Conservation (phyloP, 306 rosid genomes). For the Inga laurina region DNA sequence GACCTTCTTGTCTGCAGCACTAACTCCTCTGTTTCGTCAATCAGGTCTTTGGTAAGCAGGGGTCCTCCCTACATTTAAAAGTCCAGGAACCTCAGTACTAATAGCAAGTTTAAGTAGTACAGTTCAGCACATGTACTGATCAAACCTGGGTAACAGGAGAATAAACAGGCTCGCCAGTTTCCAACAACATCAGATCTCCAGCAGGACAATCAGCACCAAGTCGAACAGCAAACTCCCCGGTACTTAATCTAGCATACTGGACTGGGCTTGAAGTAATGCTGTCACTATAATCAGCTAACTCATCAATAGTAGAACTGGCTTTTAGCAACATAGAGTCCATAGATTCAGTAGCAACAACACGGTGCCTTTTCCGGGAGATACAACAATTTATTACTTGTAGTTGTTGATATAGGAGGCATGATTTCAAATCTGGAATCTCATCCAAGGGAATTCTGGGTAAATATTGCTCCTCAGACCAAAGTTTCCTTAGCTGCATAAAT, state of each 20-base stretch:
- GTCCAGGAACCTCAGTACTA: constrained; percentile 32
- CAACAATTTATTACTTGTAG: constrained; percentile 94
- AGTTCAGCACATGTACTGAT: constrained; percentile 26
- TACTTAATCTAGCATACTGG: constrained; percentile 64
- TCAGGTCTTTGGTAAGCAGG: constrained; percentile 87
- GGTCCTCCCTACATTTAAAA: constrained; percentile 75
- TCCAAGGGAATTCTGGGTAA: constrained; percentile 78
- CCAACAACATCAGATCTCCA: constrained; percentile 66
- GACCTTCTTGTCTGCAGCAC: constrained; percentile 97
- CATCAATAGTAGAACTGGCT: constrained; percentile 53
- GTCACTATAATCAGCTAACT: constrained; percentile 30
- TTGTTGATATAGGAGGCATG: constrained; percentile 81
- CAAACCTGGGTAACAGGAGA: constrained; percentile 91
- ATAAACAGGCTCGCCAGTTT: constrained; percentile 89
- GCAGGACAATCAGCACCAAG: constrained; percentile 75
- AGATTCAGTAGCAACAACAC: constrained; percentile 63
- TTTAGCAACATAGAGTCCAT: constrained; percentile 61
- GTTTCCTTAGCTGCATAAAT: constrained; percentile 71
- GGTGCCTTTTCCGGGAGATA: constrained; percentile 82
- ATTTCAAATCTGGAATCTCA: constrained; percentile 84
- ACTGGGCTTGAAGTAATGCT: constrained; percentile 47
- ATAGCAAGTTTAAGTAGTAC: constrained; percentile 30
- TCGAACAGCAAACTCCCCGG: constrained; percentile 83
- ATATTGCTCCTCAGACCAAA: constrained; percentile 72
- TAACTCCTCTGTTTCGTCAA: constrained; percentile 94